These are phyloP conservation scores for Geotrichum europaeum DNA, from an alignment of 1,139 yeast species.

Conservation along the genomic window DNA sequence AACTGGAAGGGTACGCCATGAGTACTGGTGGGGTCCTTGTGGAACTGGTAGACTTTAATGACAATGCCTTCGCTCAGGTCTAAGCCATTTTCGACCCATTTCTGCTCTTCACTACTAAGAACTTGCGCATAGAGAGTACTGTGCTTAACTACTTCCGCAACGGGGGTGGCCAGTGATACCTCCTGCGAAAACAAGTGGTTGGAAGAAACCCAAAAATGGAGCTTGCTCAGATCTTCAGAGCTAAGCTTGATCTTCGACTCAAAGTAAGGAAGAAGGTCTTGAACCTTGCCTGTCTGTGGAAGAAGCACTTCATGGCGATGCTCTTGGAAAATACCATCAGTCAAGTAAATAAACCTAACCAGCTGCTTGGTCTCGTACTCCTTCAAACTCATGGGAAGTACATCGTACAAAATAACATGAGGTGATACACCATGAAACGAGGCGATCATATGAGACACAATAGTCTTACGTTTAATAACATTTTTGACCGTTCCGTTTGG, in stretches of 20 bases:
- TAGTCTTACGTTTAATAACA: constrained; percentile 27
- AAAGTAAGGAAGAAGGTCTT: constrained; percentile 52
- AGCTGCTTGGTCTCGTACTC: constrained; percentile 74
- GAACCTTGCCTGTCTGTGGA: constrained; percentile 52
- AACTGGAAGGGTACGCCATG: constrained; percentile 91
- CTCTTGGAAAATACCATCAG: constrained; percentile 39
- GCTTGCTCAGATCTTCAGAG: constrained; percentile 43
- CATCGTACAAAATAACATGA: constrained; percentile 49
- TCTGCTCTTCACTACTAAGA: constrained; percentile 33
- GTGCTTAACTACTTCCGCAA: constrained; percentile 26
- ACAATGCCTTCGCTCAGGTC: constrained; percentile 27
- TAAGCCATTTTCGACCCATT: constrained; percentile 23
- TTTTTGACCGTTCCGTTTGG: constrained; percentile 37
- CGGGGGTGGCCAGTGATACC: constrained; percentile 1
- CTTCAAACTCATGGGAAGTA: constrained; percentile 63
- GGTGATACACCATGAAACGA: constrained; percentile 38
- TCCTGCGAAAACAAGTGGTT: constrained; percentile 19
- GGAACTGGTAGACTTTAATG: constrained; percentile 62
- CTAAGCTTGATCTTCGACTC: constrained; percentile 51
- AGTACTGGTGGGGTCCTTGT: constrained; percentile 58
- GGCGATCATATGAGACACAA: constrained; percentile 40
- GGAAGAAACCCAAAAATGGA: constrained; percentile 55
- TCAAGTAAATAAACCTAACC: constrained; percentile 40
- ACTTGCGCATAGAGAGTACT: constrained; percentile 33
- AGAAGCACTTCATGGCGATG: constrained; percentile 67